These are phyloP conservation scores for Debaryomyces robertsiae DNA, from an alignment of 1,139 yeast genomes.

Conservation along the genomic window DNA sequence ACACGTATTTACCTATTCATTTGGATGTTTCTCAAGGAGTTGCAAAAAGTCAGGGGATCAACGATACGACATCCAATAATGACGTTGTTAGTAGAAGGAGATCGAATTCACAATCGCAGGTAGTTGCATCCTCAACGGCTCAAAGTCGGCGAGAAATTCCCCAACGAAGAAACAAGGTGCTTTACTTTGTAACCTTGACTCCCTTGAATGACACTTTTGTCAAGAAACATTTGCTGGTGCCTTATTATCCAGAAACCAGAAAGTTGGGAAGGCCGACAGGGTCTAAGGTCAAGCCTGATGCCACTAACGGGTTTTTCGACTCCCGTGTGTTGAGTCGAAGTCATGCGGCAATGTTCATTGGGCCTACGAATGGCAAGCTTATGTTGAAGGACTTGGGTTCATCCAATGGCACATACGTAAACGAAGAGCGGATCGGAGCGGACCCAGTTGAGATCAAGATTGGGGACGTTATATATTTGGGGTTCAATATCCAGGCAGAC, in stretches of 20 bases:
- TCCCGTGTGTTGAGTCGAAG: conserved; percentile 90
- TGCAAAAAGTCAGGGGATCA: conserved; percentile 4
- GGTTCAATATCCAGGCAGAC: conserved; percentile 87
- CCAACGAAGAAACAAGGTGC: conserved; percentile 35
- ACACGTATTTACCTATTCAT: conserved; percentile 23
- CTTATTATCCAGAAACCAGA: conserved; percentile 78
- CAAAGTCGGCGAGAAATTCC: conserved; percentile 20
- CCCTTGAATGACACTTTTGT: conserved; percentile 84
- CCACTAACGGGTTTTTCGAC: conserved; percentile 90
- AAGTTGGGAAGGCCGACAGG: conserved; percentile 88
- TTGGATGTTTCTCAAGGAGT: conserved; percentile 18
- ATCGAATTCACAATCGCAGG: conserved; percentile 46
- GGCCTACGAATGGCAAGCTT: conserved; percentile 63
- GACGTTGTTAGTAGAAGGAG: conserved; percentile 27
- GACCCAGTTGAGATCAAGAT: conserved; percentile 67
- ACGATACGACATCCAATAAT: conserved; percentile 2
- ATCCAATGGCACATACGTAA: conserved; percentile 92
- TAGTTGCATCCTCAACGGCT: conserved; percentile 17
- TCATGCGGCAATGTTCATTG: conserved; percentile 89
- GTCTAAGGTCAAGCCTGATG: conserved; percentile 69
- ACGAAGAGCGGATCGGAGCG: conserved; percentile 66
- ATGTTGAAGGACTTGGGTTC: conserved; percentile 85
- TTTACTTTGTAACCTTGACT: conserved; percentile 62
- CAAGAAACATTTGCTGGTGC: conserved; percentile 76
- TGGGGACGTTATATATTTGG: conserved; percentile 83